Evolutionary conservation across 2,329 filamentous ascomycete species (phyloP).

Genomic region (Penicillium sp.): DNA sequence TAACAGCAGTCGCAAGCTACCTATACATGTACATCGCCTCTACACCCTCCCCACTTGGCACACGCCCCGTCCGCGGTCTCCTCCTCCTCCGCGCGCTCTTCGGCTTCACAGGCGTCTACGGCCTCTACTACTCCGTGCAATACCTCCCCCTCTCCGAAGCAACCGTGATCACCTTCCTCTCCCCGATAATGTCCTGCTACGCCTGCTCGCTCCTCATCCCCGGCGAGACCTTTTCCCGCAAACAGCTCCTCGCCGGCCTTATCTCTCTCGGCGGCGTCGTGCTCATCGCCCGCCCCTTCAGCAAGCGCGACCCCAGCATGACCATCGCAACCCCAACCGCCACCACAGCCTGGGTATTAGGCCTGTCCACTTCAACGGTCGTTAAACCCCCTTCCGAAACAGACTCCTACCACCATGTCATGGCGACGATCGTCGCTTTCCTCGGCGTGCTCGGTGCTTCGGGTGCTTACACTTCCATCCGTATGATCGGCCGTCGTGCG

Average conservation of each 20-base stretch:
- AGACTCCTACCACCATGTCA: conserved; percentile 56
- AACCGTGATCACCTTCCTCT: conserved; percentile 79
- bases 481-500: conserved; percentile 68
- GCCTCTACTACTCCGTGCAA: conserved; percentile 64
- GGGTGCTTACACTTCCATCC: conserved; percentile 65
- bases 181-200: conserved; percentile 69
- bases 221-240: conserved; percentile 67
- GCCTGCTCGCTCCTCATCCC: conserved; percentile 63
- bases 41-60: conserved; percentile 62
- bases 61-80: conserved; percentile 56
- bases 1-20: conserved; percentile 60
- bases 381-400: conserved; percentile 26
- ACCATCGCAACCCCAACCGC: conserved; percentile 15
- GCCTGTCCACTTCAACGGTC: conserved; percentile 1
- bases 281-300: conserved; percentile 65
- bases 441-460: conserved; percentile 69
- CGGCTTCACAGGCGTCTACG: conserved; percentile 71
- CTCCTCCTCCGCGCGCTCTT: conserved; percentile 59
- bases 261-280: conserved; percentile 71
- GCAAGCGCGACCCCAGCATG: conserved; percentile 4
- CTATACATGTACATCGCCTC: conserved; percentile 64
- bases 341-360: conserved; percentile 3
- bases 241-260: conserved; percentile 66
- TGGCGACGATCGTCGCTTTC: conserved; percentile 62
- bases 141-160: conserved; percentile 80